A percentile compares a stretch with the other conserved stretches of the same genome.
phyloP scores from a whole-genome alignment of 1,284 basidiomycete species.

The Phenoliferia sp. region DNA sequence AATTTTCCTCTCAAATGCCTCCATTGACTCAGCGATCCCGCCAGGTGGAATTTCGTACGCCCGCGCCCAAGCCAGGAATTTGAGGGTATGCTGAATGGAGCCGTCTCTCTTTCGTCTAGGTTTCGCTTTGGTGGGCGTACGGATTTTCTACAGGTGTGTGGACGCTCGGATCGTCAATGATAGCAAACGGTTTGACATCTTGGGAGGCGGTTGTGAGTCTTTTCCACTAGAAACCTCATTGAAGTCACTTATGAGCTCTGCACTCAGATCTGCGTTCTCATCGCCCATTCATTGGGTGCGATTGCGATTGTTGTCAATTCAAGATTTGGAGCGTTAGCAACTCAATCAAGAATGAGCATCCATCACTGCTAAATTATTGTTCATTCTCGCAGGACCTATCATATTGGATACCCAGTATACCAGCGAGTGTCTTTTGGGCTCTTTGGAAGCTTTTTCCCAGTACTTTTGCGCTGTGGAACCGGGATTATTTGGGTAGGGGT shows the following conservation, averaged over 20 bases:
- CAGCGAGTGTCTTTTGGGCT: constrained; percentile 40
- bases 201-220: constrained; percentile 12
- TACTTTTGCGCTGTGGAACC: constrained; percentile 38
- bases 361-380: too few relatives aligned
- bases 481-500: constrained; percentile 43
- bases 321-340: constrained; percentile 34
- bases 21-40: background rate
- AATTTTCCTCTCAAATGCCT: background rate
- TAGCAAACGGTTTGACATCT: constrained; percentile 2
- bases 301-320: constrained; percentile 24
- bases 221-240: background rate
- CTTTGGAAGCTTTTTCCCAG: constrained; percentile 40
- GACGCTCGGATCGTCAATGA: constrained; percentile 4
- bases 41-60: background rate
- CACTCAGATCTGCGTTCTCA: constrained; percentile 8
- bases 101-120: background rate
- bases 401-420: constrained; percentile 42
- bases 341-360: background rate
- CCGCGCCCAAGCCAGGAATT: too few relatives aligned
- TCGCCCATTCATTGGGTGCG: constrained; percentile 18
- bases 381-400: constrained; percentile 36
- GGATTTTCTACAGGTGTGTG: constrained; percentile 1
- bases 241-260: background rate
- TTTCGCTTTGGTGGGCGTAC: background rate
- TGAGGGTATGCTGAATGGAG: too few relatives aligned